These are phyloP conservation scores for Geotrichum candidum DNA, from an alignment of 1,139 yeast species.

Conservation along the genomic window DNA sequence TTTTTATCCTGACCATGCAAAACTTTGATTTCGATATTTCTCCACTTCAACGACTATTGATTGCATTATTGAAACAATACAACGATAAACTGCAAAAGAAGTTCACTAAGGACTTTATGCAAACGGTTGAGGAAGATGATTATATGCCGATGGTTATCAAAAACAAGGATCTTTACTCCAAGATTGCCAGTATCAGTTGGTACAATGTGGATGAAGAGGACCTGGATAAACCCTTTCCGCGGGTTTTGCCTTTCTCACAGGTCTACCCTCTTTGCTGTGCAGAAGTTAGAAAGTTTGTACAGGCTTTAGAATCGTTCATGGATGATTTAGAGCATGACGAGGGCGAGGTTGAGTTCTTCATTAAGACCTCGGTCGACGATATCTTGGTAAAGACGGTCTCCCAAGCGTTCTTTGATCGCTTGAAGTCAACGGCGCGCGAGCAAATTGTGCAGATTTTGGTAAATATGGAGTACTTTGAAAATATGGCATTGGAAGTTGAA, in stretches of 20 bases:
- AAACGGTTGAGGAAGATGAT: slow-evolving; percentile 69
- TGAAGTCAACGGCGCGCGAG: slow-evolving; percentile 71
- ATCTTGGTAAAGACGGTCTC: slow-evolving; percentile 68
- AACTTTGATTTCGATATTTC: slow-evolving; percentile 57
- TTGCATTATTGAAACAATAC: slow-evolving; percentile 55
- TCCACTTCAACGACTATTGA: slow-evolving; percentile 57
- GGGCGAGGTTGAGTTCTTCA: slow-evolving; percentile 37
- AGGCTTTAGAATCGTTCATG: slow-evolving; percentile 56
- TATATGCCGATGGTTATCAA: slow-evolving; percentile 80
- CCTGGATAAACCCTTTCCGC: slow-evolving; percentile 49
- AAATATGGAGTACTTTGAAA: slow-evolving; percentile 77
- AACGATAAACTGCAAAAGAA: slow-evolving; percentile 51
- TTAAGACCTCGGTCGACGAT: slow-evolving; percentile 55
- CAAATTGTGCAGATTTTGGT: slow-evolving; percentile 84
- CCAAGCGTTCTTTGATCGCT: slow-evolving; percentile 56
- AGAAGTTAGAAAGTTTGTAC: slow-evolving; percentile 59
- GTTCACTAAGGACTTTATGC: slow-evolving; percentile 57
- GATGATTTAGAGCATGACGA: slow-evolving; percentile 57
- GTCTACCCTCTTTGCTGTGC: slow-evolving; percentile 83
- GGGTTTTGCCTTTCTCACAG: slow-evolving; percentile 82
- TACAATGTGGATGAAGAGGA: slow-evolving; percentile 42
- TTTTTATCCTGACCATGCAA: slow-evolving; percentile 72
- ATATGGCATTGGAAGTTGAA: slow-evolving; percentile 46
- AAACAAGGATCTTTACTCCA: slow-evolving; percentile 53
- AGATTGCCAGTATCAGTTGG: slow-evolving; percentile 63